A percentile compares a stretch with the other conserved stretches of the same genome.
These are phyloP conservation scores for Recurvomyces mirabilis DNA, from an alignment of 495 filamentous ascomycete genomes.

Conservation along the genomic window DNA sequence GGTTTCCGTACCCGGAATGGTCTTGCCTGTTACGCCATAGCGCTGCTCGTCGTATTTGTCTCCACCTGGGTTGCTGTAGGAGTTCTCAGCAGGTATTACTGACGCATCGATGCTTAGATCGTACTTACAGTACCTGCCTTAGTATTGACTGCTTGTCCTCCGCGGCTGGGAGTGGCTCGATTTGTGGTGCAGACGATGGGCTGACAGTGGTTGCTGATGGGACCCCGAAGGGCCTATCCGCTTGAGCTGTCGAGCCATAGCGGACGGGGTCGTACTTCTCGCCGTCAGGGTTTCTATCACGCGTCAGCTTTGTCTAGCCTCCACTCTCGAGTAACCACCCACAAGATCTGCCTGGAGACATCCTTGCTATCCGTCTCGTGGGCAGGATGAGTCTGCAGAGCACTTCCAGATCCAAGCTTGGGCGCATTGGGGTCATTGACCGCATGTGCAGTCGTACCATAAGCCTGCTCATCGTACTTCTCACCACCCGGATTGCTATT, in stretches of 20 bases:
- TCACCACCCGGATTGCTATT: not conserved
- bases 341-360: slow-evolving; percentile 3
- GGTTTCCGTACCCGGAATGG: slow-evolving; percentile 5
- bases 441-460: not conserved
- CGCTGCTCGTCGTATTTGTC: slow-evolving; percentile 8
- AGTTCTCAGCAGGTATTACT: not conserved
- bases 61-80: slow-evolving; percentile 5
- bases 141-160: too few relatives aligned
- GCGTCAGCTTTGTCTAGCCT: not conserved
- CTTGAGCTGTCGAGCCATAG: too few relatives aligned
- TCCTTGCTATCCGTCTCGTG: not conserved
- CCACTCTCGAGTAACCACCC: too few relatives aligned
- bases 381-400: not conserved
- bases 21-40: not conserved
- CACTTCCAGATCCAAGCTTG: not conserved
- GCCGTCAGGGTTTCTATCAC: not conserved
- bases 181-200: too few relatives aligned
- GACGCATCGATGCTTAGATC: too few relatives aligned
- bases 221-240: too few relatives aligned
- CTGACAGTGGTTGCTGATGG: too few relatives aligned
- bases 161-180: too few relatives aligned
- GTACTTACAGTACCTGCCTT: too few relatives aligned
- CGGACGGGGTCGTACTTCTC: too few relatives aligned
- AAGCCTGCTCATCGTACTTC: slow-evolving; percentile 1
- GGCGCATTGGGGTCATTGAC: not conserved